Evolutionary conservation across 305 asterid species (phyloP).

Genomic region (Fraxinus paxiana): DNA sequence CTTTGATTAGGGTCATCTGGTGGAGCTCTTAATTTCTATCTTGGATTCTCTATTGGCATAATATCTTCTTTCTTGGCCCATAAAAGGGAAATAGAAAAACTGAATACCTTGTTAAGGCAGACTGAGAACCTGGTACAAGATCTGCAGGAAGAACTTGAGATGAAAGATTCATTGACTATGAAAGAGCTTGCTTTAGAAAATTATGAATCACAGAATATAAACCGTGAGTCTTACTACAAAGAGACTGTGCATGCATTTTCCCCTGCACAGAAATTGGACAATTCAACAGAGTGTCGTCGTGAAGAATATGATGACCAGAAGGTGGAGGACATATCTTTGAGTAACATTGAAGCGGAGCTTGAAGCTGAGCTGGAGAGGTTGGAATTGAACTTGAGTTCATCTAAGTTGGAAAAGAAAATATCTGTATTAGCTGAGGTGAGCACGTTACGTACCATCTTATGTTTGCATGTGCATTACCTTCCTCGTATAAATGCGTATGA

Average conservation of each 20-base stretch:
- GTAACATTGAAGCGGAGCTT: conserved; percentile 89
- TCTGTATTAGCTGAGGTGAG: conserved; percentile 52
- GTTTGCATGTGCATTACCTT: background rate
- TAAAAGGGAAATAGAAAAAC: conserved; percentile 50
- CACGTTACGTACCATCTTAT: background rate
- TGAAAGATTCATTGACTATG: conserved; percentile 84
- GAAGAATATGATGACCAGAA: conserved; percentile 33
- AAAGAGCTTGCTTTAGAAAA: conserved; percentile 70
- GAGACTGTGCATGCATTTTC: conserved; percentile 31
- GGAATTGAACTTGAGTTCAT: conserved; percentile 58
- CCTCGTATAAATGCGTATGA: background rate
- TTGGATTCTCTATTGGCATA: conserved; percentile 70
- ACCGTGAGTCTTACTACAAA: conserved; percentile 24
- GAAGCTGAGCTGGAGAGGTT: conserved; percentile 85
- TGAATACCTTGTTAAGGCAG: conserved; percentile 57
- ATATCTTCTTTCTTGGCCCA: conserved; percentile 50
- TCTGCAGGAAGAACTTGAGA: conserved; percentile 86
- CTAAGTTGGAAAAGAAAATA: conserved; percentile 45
- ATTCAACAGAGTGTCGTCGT: conserved; percentile 4
- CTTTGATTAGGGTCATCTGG: conserved; percentile 54
- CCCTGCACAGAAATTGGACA: conserved; percentile 27
- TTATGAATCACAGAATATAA: conserved; percentile 42
- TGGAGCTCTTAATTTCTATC: conserved; percentile 46
- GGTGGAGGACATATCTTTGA: conserved; percentile 55
- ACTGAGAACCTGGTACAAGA: conserved; percentile 73